Conservation (phyloP, 1,139 yeast genomes). For the Suhomyces panamericanus region DNA sequence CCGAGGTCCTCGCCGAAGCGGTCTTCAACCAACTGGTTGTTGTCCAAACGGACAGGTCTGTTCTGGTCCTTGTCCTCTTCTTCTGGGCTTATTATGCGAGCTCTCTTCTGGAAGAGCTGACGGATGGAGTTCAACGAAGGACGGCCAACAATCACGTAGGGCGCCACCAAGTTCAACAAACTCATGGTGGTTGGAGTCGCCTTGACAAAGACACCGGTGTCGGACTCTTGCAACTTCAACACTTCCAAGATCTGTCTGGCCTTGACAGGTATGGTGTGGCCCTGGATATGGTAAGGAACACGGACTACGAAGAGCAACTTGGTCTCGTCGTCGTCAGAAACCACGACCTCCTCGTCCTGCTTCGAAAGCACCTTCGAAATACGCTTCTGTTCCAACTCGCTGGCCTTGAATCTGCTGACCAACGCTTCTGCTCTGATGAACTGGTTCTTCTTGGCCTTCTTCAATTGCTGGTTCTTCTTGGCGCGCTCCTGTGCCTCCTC, state of each 20-base stretch:
- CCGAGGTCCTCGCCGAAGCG: slow-evolving; percentile 64
- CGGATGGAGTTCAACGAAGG: slow-evolving; percentile 73
- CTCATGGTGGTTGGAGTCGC: slow-evolving; percentile 57
- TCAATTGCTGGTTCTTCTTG: slow-evolving; percentile 31
- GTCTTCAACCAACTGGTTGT: slow-evolving; percentile 74
- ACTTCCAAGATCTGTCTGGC: slow-evolving; percentile 59
- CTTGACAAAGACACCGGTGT: slow-evolving; percentile 73
- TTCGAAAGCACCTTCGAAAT: slow-evolving; percentile 53
- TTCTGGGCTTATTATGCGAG: slow-evolving; percentile 47
- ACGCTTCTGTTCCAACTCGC: slow-evolving; percentile 67
- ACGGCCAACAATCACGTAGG: slow-evolving; percentile 69
- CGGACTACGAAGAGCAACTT: slow-evolving; percentile 65
- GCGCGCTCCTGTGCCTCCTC: slow-evolving; percentile 35
- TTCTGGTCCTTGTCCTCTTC: slow-evolving; percentile 34
- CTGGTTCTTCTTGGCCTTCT: slow-evolving; percentile 44
- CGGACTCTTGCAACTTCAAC: slow-evolving; percentile 56
- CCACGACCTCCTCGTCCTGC: slow-evolving; percentile 19
- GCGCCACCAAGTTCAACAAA: slow-evolving; percentile 63
- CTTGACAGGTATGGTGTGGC: slow-evolving; percentile 65
- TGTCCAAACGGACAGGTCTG: slow-evolving; percentile 46
- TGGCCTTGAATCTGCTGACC: slow-evolving; percentile 62
- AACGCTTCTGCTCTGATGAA: slow-evolving; percentile 74
- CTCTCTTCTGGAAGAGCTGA: slow-evolving; percentile 74
- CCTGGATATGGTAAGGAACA: slow-evolving; percentile 56
- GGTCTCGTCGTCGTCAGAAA: slow-evolving; percentile 28